A percentile compares a stretch with the other conserved stretches of the same genome.
These are phyloP conservation scores for Neocallimastix lanati DNA, from an alignment of 192 early-diverging fungal genomes.

Conservation along the genomic window DNA sequence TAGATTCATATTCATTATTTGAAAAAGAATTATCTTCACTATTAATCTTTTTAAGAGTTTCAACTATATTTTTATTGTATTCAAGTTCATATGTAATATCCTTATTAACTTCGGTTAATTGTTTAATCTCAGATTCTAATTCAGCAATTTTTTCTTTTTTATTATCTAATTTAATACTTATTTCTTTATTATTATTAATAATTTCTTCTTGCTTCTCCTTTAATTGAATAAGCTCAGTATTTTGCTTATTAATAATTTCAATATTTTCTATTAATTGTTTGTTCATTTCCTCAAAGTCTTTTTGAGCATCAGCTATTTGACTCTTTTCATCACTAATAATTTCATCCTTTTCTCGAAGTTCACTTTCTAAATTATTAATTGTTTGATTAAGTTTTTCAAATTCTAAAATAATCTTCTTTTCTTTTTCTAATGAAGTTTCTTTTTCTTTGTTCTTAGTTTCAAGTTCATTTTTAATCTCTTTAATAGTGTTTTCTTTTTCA, in stretches of 20 bases:
- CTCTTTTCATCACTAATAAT: background rate
- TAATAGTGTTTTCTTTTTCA: background rate
- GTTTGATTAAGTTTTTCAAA: background rate
- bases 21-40: too few species aligned
- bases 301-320: background rate
- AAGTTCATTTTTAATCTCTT: background rate
- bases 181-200: background rate
- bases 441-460: too few species aligned
- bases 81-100: background rate
- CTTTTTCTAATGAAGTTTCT: too few species aligned
- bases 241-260: background rate
- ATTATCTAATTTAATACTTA: background rate
- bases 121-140: background rate
- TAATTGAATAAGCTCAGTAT: background rate
- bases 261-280: background rate
- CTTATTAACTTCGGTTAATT: background rate
- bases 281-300: background rate
- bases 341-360: background rate
- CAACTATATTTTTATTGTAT: background rate
- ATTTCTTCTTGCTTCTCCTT: background rate
- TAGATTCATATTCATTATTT: too few species aligned
- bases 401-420: background rate
- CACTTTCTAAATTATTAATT: background rate
- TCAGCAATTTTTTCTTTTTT: background rate
- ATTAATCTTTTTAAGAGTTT: background rate